phyloP scores from a whole-genome alignment of 345 rosid species.

The Zanthoxylum bungeanum region DNA sequence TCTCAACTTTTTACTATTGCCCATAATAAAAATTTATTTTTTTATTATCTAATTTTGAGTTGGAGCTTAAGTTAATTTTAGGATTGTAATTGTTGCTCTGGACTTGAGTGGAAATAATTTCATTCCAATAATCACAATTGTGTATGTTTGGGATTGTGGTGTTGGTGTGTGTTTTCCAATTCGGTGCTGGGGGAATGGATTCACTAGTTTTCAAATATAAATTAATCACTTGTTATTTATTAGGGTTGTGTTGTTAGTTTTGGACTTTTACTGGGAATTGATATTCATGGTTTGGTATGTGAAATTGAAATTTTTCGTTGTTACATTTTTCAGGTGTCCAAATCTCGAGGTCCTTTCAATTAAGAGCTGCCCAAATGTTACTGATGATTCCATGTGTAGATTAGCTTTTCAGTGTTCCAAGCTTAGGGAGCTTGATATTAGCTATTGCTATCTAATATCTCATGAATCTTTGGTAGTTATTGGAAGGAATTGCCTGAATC shows the following conservation, averaged over 20 bases:
- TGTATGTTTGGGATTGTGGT: background rate
- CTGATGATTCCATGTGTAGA: constrained; percentile 65
- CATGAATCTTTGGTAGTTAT: constrained; percentile 53
- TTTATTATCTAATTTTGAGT: background rate
- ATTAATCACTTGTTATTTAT: background rate
- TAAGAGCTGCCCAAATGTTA: constrained; percentile 60
- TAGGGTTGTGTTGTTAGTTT: too few relatives aligned
- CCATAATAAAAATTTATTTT: too few relatives aligned
- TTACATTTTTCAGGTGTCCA: constrained; percentile 48
- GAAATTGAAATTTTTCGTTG: background rate
- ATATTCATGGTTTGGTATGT: too few relatives aligned
- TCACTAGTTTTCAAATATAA: background rate
- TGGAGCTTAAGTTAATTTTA: background rate
- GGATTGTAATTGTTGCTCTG: too few relatives aligned
- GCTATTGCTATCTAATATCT: constrained; percentile 79
- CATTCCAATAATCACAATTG: too few relatives aligned
- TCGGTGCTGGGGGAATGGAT: background rate
- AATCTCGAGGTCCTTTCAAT: constrained; percentile 59
- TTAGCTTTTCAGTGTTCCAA: constrained; percentile 54
- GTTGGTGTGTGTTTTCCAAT: background rate
- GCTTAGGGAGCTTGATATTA: constrained; percentile 63
- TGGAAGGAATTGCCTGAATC: constrained; percentile 67
- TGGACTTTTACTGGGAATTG: too few relatives aligned
- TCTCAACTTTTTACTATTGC: background rate
- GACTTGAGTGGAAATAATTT: background rate